Evolutionary conservation across 192 early-diverging fungal genomes (phyloP), one percentile per base, ranked within the genome.

Genomic region (Coemansia sp.): DNA sequence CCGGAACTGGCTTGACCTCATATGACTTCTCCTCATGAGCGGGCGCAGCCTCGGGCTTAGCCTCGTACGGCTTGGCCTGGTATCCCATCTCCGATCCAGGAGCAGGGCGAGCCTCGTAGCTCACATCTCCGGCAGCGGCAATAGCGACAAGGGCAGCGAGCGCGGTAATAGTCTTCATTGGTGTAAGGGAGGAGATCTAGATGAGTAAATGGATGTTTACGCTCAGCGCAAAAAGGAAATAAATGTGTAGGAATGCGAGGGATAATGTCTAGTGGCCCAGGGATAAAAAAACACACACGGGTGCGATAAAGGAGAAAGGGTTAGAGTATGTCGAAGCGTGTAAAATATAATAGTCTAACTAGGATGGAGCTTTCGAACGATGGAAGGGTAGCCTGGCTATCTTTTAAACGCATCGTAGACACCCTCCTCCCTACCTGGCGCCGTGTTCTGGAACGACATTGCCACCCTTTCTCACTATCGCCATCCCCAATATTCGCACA

Each of bases 71-170:
- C n/a, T 45, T n/a, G n/a, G n/a, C n/a, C n/a, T n/a, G n/a, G n/a
- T n/a, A n/a, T n/a, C n/a, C 20, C 59, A 32, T 51, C 36, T 65
- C 35, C 22, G 35, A 24, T 37, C 20, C 40, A 11, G 47, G 47
- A 14, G 47, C 47, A 4, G 47, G 47, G 25, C 47, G 47, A 4
- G 47, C 47, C 66, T 79, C 71, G 60, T 79, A 79, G 38, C 73
- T 67, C 3, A 54, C 53, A 20, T 73, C 76, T 27, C 71, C 76
- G 38, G 72, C 77, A 14, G 68, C 68, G 36, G 68, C 77, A 64
- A 80, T 36, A 39, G 68, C 77, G 36, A 70, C 59, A 60, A 80
- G 64, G 42, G 77, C 77, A 29, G 65, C 72, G 39, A 80, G 20
- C 1, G 77, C 77, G 19, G 72, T 57, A 40, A 64, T 46, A 36